phyloP scores from a whole-genome alignment of 768 basidiomycete species.

The Leccinum boreale region DNA sequence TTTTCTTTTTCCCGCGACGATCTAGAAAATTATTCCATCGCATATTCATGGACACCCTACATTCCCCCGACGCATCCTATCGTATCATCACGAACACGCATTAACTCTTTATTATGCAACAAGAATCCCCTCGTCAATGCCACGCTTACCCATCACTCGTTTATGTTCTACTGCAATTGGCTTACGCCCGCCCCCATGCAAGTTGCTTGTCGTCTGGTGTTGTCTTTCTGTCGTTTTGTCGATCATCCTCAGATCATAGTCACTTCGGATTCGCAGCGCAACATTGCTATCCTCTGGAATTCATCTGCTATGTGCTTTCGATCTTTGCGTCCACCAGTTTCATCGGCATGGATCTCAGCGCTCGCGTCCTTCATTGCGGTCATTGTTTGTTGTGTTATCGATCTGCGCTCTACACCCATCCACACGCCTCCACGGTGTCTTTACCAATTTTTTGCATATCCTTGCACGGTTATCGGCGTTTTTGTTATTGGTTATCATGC shows the following conservation, averaged over 20 bases:
- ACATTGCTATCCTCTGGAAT: conserved; percentile 18
- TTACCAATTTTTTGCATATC: conserved; percentile 27
- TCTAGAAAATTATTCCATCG: conserved; percentile 21
- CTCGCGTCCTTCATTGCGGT: conserved; percentile 10
- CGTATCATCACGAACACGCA: conserved; percentile 18
- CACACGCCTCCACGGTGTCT: conserved; percentile 5
- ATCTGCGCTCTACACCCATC: conserved; percentile 18
- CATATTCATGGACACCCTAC: conserved; percentile 29
- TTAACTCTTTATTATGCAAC: conserved; percentile 29
- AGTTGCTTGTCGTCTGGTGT: conserved; percentile 2
- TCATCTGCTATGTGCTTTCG: conserved; percentile 23
- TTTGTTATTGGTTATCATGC: neutral
- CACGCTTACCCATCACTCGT: conserved; percentile 13
- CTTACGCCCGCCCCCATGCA: conserved; percentile 10
- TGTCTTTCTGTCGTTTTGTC: conserved; percentile 22
- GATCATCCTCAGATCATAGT: neutral
- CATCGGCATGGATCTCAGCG: conserved; percentile 17
- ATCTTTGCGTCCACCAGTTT: conserved; percentile 20
- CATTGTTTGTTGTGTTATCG: conserved; percentile 16
- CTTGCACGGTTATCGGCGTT: neutral
- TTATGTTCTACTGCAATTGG: conserved; percentile 18
- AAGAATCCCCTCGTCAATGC: conserved; percentile 19
- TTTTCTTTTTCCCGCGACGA: conserved; percentile 4
- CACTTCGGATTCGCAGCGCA: conserved; percentile 7
- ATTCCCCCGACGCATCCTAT: conserved; percentile 22